These are phyloP conservation scores for Metschnikowia shivogae DNA, from an alignment of 805 yeast species.

Conservation along the genomic window DNA sequence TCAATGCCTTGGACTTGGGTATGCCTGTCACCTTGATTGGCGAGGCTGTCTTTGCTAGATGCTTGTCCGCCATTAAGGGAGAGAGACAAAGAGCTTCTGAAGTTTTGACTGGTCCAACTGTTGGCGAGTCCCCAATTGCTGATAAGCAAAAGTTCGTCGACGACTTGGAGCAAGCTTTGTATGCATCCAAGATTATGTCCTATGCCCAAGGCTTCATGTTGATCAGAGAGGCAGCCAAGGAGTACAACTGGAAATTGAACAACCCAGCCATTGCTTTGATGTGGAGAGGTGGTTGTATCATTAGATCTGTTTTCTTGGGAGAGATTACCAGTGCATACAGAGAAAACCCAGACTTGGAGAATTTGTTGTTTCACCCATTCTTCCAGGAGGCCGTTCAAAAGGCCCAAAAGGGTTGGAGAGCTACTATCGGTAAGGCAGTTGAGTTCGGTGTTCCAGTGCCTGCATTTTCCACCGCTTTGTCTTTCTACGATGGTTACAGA, in stretches of 20 bases:
- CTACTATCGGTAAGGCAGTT: slow-evolving; percentile 72
- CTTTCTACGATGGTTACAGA: slow-evolving; percentile 99
- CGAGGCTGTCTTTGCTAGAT: slow-evolving; percentile 97
- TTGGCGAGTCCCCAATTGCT: slow-evolving; percentile 54
- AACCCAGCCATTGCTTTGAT: slow-evolving; percentile 97
- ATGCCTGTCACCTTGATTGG: slow-evolving; percentile 98
- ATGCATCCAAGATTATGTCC: slow-evolving; percentile 97
- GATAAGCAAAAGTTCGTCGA: slow-evolving; percentile 84
- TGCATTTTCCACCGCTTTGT: slow-evolving; percentile 93
- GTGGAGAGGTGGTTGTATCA: slow-evolving; percentile 99
- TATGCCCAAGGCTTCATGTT: slow-evolving; percentile 99
- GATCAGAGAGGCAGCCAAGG: slow-evolving; percentile 96
- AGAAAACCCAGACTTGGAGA: slow-evolving; percentile 88
- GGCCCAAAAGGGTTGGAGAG: slow-evolving; percentile 97
- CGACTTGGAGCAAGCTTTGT: slow-evolving; percentile 94
- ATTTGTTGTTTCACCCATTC: slow-evolving; percentile 93
- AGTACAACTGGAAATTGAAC: slow-evolving; percentile 95
- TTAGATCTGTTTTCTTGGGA: slow-evolving; percentile 96
- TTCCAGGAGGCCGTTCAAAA: slow-evolving; percentile 85
- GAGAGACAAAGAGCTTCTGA: slow-evolving; percentile 88
- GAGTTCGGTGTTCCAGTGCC: slow-evolving; percentile 94
- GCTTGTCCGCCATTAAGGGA: slow-evolving; percentile 84
- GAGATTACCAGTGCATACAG: slow-evolving; percentile 97
- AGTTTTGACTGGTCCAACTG: slow-evolving; percentile 73
- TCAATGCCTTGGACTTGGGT: slow-evolving; percentile 95